Conservation (phyloP, 192 early-diverging fungal species). For the Coemansia sp. region DNA sequence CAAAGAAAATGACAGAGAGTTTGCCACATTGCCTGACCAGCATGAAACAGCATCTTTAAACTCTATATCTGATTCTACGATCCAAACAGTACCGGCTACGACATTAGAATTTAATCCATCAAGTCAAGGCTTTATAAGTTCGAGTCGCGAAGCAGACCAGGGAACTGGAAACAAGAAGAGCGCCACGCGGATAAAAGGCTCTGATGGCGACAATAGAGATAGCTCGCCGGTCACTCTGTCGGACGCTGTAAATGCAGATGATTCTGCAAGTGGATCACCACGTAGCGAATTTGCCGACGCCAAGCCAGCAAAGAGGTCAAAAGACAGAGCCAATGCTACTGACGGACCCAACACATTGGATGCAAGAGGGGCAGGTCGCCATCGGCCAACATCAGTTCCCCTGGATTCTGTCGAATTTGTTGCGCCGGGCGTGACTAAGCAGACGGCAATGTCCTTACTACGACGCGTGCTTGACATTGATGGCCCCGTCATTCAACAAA, state of each 20-base stretch:
- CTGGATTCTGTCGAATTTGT: slow-evolving; percentile 49
- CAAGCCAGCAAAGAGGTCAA: not conserved
- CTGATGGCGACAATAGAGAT: not conserved
- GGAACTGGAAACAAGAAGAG: not conserved
- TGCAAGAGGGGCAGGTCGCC: not conserved
- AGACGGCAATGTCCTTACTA: slow-evolving; percentile 47
- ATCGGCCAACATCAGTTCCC: slow-evolving; percentile 32
- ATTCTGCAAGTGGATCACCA: not conserved
- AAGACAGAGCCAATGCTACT: not conserved
- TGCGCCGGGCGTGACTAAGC: slow-evolving; percentile 49
- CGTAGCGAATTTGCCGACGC: not conserved
- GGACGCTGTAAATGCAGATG: not conserved
- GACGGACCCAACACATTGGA: not conserved
- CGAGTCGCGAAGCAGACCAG: not conserved
- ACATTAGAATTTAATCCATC: not conserved
- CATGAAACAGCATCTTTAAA: not conserved
- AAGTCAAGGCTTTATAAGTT: not conserved
- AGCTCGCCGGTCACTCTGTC: not conserved
- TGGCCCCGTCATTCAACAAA: slow-evolving; percentile 49
- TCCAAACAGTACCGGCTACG: not conserved
- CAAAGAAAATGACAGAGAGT: not conserved
- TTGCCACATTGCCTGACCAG: not conserved
- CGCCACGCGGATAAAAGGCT: not conserved
- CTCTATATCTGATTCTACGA: too few species aligned
- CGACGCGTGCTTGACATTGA: slow-evolving; percentile 55